A percentile compares a stretch with the other conserved stretches of the same genome.
These are phyloP conservation scores for Russula virescens DNA, from an alignment of 768 basidiomycete genomes.

Conservation along the genomic window DNA sequence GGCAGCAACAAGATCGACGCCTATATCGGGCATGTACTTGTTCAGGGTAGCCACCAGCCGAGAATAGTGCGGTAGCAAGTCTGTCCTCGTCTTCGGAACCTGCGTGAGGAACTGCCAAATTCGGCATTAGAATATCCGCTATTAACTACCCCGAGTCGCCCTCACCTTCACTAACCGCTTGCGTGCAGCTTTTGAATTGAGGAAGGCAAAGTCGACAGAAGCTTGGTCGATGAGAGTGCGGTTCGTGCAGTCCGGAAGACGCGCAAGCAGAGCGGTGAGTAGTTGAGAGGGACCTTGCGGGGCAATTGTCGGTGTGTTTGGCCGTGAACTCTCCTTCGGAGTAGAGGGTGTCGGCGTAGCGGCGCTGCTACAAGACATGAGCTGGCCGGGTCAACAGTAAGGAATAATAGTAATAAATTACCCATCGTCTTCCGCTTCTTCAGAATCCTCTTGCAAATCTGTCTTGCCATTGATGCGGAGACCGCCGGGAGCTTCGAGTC, in stretches of 20 bases:
- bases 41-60: constrained; percentile 83
- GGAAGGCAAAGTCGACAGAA: constrained; percentile 91
- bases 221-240: constrained; percentile 85
- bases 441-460: constrained; percentile 21
- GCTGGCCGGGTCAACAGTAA: not conserved
- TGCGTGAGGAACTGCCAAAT: constrained; percentile 63
- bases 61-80: constrained; percentile 90
- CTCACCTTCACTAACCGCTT: constrained; percentile 83
- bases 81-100: constrained; percentile 81
- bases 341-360: constrained; percentile 65
- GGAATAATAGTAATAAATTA: constrained; percentile 25
- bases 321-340: constrained; percentile 48
- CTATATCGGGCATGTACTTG: constrained; percentile 92
- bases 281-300: constrained; percentile 92
- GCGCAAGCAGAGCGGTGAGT: constrained; percentile 82
- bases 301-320: constrained; percentile 60
- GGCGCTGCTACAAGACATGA: constrained; percentile 26
- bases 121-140: not conserved
- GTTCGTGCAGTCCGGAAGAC: constrained; percentile 92
- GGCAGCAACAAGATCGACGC: constrained; percentile 69
- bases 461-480: constrained; percentile 17
- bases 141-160: not conserved
- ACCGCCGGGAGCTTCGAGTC: constrained; percentile 38
- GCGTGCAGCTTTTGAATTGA: constrained; percentile 94
- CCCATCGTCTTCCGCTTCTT: constrained; percentile 28